These are phyloP conservation scores for Penicillium sp. DNA, from an alignment of 2,329 filamentous ascomycete genomes.

Conservation along the genomic window DNA sequence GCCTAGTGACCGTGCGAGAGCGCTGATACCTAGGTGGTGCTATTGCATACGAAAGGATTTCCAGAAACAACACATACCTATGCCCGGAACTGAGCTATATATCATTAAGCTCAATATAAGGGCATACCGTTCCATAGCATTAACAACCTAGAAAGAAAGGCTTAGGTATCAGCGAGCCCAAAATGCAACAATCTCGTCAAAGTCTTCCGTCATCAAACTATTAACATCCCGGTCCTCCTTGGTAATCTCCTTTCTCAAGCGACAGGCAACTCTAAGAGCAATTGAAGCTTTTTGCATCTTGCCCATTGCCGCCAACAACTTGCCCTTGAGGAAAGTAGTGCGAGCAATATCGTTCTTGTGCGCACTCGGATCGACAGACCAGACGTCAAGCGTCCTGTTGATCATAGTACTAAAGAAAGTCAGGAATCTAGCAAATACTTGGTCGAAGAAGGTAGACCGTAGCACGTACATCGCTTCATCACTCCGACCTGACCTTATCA, in stretches of 20 bases:
- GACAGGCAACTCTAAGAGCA: constrained; percentile 17
- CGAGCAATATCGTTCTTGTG: constrained; percentile 23
- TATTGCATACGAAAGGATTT: too few relatives aligned
- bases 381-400: constrained; percentile 17
- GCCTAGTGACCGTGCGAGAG: too few relatives aligned
- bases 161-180: constrained; percentile 13
- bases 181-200: constrained; percentile 22
- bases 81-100: too few relatives aligned
- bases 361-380: constrained; percentile 8
- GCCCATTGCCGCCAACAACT: constrained; percentile 13
- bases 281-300: constrained; percentile 19
- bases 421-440: too few relatives aligned
- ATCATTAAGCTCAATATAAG: too few relatives aligned
- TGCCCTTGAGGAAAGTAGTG: constrained; percentile 23
- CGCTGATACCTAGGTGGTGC: too few relatives aligned
- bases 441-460: too few relatives aligned
- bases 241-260: constrained; percentile 22
- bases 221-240: constrained; percentile 18
- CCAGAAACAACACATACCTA: too few relatives aligned
- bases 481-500: constrained; percentile 8
- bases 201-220: constrained; percentile 16
- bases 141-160: too few relatives aligned
- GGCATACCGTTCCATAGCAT: too few relatives aligned
- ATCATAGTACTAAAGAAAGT: constrained; percentile 21
- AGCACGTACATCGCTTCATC: constrained; percentile 8